A percentile compares a stretch with the other conserved stretches of the same genome.
phyloP scores from a whole-genome alignment of 2,329 filamentous ascomycete species.

The Verticillium klebahnii region DNA sequence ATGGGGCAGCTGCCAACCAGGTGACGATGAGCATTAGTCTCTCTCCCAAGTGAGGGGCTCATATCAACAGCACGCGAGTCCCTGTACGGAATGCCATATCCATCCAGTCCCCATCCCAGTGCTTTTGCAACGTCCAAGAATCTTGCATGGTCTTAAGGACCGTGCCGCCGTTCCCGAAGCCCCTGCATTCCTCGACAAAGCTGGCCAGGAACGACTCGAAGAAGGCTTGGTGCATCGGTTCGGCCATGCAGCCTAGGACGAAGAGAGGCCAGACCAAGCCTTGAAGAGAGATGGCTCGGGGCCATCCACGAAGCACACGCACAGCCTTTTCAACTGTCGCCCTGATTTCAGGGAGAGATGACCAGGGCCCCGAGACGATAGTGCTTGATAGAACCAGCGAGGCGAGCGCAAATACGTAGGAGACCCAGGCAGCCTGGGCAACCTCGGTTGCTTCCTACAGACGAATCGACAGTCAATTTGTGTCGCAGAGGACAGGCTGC shows the following conservation, averaged over 20 bases:
- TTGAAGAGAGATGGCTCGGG: neutral
- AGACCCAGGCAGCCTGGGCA: neutral
- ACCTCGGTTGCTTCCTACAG: no score
- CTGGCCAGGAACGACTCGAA: neutral
- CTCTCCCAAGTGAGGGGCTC: neutral
- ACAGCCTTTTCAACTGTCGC: neutral
- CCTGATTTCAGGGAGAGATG: neutral
- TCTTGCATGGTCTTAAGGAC: neutral
- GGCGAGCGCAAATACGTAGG: neutral
- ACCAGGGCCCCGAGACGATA: neutral
- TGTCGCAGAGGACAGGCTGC: no score
- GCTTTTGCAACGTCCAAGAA: neutral
- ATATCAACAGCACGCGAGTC: neutral
- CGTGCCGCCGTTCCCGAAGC: neutral
- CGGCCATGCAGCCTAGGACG: neutral
- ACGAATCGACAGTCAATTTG: no score
- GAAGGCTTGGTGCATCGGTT: neutral
- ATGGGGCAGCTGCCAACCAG: no score
- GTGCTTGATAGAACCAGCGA: neutral
- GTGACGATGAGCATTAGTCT: no score
- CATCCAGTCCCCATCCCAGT: neutral
- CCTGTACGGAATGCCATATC: neutral
- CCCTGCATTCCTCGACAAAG: neutral
- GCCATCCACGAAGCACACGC: neutral
- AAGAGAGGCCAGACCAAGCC: neutral